Percentiles rank a stretch among this genome's conserved stretches.
phyloP scores from a whole-genome alignment of 2,329 filamentous ascomycete species.

The Clarireedia paspali region DNA sequence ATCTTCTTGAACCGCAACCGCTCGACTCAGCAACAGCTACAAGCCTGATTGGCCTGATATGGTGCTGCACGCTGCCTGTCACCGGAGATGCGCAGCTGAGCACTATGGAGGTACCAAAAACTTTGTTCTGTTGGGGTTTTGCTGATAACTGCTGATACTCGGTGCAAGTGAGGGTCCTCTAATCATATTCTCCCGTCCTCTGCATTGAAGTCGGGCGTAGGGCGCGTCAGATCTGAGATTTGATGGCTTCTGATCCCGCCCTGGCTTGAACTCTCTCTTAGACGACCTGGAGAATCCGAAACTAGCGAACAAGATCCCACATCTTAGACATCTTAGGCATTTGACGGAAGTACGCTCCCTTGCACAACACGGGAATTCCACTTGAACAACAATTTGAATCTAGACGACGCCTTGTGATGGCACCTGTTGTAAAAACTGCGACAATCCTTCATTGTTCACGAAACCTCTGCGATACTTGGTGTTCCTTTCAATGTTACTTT shows the following conservation, averaged over 20 bases:
- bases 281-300: not conserved
- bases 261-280: too few species aligned
- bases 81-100: not conserved
- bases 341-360: not conserved
- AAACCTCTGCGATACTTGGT: conserved; percentile 3
- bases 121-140: too few species aligned
- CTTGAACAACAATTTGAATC: not conserved
- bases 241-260: not conserved
- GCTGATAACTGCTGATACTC: too few species aligned
- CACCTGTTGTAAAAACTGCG: not conserved
- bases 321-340: not conserved
- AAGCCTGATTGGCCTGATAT: not conserved
- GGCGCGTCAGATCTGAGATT: not conserved
- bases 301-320: not conserved
- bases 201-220: not conserved
- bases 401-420: not conserved
- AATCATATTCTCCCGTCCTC: too few species aligned
- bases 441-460: not conserved
- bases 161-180: too few species aligned
- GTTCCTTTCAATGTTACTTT: conserved; percentile 7
- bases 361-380: not conserved
- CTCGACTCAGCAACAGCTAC: conserved; percentile 4
- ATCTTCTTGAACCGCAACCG: not conserved
- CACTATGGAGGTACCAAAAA: not conserved
- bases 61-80: conserved; percentile 2